Evolutionary conservation across 805 yeast genomes (phyloP), one percentile per base, ranked within the genome.

Genomic region (Candida sonorensis): DNA sequence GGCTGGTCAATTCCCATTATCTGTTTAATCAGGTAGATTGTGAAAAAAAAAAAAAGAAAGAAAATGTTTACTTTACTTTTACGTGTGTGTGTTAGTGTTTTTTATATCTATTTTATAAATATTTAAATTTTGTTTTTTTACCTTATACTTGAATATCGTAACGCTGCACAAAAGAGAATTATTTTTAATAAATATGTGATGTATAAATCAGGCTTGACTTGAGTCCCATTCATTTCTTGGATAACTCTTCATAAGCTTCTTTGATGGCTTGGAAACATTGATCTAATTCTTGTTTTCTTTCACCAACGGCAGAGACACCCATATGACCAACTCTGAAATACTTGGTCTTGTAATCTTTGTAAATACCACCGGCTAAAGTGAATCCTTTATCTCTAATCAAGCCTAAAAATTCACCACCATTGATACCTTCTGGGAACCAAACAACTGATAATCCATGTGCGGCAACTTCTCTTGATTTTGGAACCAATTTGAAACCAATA

Each of bases 311-410:
- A 29, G 87, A 71, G 37, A 76, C 78, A 41, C 97, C 96, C 97
- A 90, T 90, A 63, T 88, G 97, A 22, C 97, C 97, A 38, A 88
- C 77, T 61, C 97, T 75, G 66, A 90, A 84, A 64, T 88, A 88
- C 57, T 81, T 78, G 37, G 81, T 72, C 29, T 75, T 79, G 48
- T 86, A 75, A 16, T 77, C 85, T 58, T 75, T 78, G 63, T 83
- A 90, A 43, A 88, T 81, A 37, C 97, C 97, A 30, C 92, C 94
- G 28, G 97, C 95, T 30, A 88, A 71, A 16, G 80, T 74, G 50
- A 82, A 74, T 13, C 87, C 88, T 45, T 75, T 72, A 32, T 67
- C 58, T 39, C 77, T 73, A 42, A 84, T 59, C 27, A 66, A 57
- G 27, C 68, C 61, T 40, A 85, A 64, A 30, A 84, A 67, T 32